phyloP scores from a whole-genome alignment of 1,284 basidiomycete genomes.

The Agroathelia rolfsii region DNA sequence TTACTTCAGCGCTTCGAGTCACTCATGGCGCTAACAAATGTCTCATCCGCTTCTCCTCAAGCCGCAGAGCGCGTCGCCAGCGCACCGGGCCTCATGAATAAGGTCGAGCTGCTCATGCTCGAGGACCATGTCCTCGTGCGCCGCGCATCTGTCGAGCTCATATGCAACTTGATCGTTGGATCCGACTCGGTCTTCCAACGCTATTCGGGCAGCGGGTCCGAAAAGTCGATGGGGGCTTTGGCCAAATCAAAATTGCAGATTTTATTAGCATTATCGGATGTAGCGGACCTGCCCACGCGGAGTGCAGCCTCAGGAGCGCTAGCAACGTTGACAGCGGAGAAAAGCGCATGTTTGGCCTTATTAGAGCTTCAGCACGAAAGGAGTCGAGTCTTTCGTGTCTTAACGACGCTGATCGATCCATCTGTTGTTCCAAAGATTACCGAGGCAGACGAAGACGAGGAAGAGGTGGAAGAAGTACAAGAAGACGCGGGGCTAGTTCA shows the following conservation, averaged over 20 bases:
- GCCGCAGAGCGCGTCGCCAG: constrained; percentile 56
- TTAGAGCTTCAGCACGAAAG: constrained; percentile 53
- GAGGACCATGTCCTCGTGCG: constrained; percentile 79
- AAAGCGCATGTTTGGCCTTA: constrained; percentile 49
- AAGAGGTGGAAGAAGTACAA: constrained; percentile 19
- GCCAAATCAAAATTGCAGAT: constrained; percentile 67
- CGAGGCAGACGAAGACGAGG: constrained; percentile 22
- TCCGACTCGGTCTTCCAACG: constrained; percentile 66
- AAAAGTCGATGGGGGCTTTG: constrained; percentile 21
- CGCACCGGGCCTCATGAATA: constrained; percentile 52
- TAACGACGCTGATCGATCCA: constrained; percentile 58
- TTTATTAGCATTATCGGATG: constrained; percentile 75
- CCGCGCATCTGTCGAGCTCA: constrained; percentile 83
- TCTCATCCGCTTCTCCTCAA: constrained; percentile 69
- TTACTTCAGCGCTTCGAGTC: constrained; percentile 86
- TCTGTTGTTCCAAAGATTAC: constrained; percentile 23
- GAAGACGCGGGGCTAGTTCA: constrained; percentile 57
- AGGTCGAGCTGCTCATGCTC: constrained; percentile 73
- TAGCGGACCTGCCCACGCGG: constrained; percentile 75
- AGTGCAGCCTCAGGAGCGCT: constrained; percentile 81
- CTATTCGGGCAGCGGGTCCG: constrained; percentile 41
- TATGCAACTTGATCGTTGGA: constrained; percentile 84
- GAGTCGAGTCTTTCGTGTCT: constrained; percentile 47
- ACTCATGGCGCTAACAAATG: constrained; percentile 91
- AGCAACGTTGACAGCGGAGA: constrained; percentile 64